Percentiles rank a stretch among this genome's conserved stretches.
Evolutionary conservation across 306 rosid species (phyloP).

Genomic region (Medicago truncatula): MtrunA17r5.0-ANR NC_053046.1:8867001-8867500

Average conservation of each 20-base stretch:
- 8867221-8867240: neutral
- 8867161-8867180: neutral
- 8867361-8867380: neutral
- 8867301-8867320: neutral
- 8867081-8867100: constrained; percentile 19
- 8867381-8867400: neutral
- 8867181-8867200: neutral
- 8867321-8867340: neutral
- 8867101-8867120: neutral
- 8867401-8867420: neutral
- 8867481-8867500: neutral
- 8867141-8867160: neutral
- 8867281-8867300: neutral
- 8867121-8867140: constrained; percentile 25
- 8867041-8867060: neutral
- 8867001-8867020: neutral
- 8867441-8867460: neutral
- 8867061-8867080: neutral
- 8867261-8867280: neutral
- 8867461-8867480: neutral
- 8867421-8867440: neutral
- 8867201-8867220: constrained; percentile 11
- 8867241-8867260: neutral
- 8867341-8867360: neutral
- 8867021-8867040: neutral